A percentile compares a stretch with the other conserved stretches of the same genome.
Evolutionary conservation across 768 basidiomycete genomes (phyloP).

Genomic region (Suillus cothurnatus): DNA sequence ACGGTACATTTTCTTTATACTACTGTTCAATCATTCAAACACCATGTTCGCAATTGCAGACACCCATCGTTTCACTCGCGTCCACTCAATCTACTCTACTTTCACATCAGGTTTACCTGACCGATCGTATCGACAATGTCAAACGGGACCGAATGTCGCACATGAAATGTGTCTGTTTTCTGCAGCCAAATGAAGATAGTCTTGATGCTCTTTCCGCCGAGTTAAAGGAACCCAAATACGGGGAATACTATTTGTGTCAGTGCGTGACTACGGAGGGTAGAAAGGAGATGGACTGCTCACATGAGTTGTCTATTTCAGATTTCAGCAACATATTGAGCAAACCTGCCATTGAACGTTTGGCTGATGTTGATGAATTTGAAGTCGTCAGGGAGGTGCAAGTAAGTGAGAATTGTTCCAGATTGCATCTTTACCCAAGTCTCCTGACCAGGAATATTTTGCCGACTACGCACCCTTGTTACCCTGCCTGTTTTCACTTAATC

Average conservation of each 20-base stretch:
- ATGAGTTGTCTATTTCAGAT: slow-evolving; percentile 49
- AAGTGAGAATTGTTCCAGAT: slow-evolving; percentile 19
- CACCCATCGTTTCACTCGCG: slow-evolving; percentile 93
- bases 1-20: slow-evolving; percentile 58
- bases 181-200: slow-evolving; percentile 81
- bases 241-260: slow-evolving; percentile 99
- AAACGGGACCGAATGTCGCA: slow-evolving; percentile 91
- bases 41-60: slow-evolving; percentile 48
- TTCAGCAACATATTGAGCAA: slow-evolving; percentile 95
- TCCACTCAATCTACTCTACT: slow-evolving; percentile 92
- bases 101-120: slow-evolving; percentile 96
- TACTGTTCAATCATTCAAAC: background rate
- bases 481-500: slow-evolving; percentile 84
- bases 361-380: slow-evolving; percentile 94
- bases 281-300: slow-evolving; percentile 21
- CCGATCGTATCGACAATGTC: slow-evolving; percentile 95
- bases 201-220: slow-evolving; percentile 83
- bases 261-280: slow-evolving; percentile 59
- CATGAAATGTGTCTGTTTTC: slow-evolving; percentile 96
- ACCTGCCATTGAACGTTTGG: slow-evolving; percentile 86
- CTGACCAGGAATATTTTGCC: slow-evolving; percentile 88
- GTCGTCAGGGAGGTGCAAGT: slow-evolving; percentile 98
- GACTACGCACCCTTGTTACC: slow-evolving; percentile 91
- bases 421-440: background rate
- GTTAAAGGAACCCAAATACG: slow-evolving; percentile 88